Evolutionary conservation across 2,329 filamentous ascomycete species (phyloP).

Genomic region (Zopfia rhizophila): DNA sequence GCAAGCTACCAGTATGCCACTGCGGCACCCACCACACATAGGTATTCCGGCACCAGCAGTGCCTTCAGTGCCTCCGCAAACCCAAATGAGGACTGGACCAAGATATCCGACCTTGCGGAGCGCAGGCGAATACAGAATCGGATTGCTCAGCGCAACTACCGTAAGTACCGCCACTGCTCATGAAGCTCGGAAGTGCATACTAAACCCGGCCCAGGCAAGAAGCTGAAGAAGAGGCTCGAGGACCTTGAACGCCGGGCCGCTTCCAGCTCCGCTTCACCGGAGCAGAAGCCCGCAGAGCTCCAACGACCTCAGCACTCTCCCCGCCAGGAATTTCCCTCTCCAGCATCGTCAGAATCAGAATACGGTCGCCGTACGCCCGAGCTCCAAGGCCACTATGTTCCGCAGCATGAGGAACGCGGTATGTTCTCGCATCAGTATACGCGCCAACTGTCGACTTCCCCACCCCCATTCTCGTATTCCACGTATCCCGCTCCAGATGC

Average conservation of each 20-base stretch:
- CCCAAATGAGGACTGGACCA: slow-evolving; percentile 98
- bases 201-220: slow-evolving; percentile 73
- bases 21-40: slow-evolving; percentile 59
- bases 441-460: slow-evolving; percentile 75
- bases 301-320: slow-evolving; percentile 51
- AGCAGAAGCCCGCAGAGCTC: slow-evolving; percentile 66
- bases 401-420: slow-evolving; percentile 73
- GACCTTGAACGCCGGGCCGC: slow-evolving; percentile 84
- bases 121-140: slow-evolving; percentile 94
- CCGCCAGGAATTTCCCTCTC: slow-evolving; percentile 49
- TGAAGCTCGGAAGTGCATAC: slow-evolving; percentile 19
- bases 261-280: slow-evolving; percentile 68
- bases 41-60: slow-evolving; percentile 86
- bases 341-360: slow-evolving; percentile 49
- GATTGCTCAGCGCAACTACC: slow-evolving; percentile 97
- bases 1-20: slow-evolving; percentile 56
- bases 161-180: slow-evolving; percentile 64
- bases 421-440: slow-evolving; percentile 74
- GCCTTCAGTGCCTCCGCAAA: slow-evolving; percentile 95
- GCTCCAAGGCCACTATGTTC: slow-evolving; percentile 53
- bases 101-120: slow-evolving; percentile 97
- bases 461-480: slow-evolving; percentile 74
- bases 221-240: slow-evolving; percentile 89
- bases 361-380: slow-evolving; percentile 42
- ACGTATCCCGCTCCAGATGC: slow-evolving; percentile 75